phyloP scores from a whole-genome alignment of 1,284 basidiomycete genomes.

The Sutorius eximius region DNA sequence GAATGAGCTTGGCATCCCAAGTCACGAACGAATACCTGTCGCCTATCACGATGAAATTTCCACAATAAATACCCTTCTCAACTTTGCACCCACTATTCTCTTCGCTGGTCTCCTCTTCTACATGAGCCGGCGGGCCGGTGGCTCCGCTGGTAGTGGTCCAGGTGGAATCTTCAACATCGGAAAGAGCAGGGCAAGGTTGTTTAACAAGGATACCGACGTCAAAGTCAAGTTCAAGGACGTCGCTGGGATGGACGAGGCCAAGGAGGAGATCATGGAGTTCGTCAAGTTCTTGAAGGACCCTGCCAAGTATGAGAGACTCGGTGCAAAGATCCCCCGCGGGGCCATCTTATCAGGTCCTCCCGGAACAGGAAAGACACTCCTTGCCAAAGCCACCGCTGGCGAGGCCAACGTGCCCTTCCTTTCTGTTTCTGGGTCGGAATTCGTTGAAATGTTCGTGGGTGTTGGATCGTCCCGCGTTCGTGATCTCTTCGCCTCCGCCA shows the following conservation, averaged over 20 bases:
- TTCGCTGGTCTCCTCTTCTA: slow-evolving; percentile 90
- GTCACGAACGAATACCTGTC: slow-evolving; percentile 92
- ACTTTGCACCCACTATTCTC: slow-evolving; percentile 93
- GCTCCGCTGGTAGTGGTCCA: slow-evolving; percentile 58
- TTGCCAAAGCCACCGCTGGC: slow-evolving; percentile 98
- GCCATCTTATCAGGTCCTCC: slow-evolving; percentile 98
- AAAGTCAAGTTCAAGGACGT: slow-evolving; percentile 94
- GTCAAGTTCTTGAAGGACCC: slow-evolving; percentile 99
- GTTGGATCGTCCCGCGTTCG: slow-evolving; percentile 97
- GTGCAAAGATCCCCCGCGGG: slow-evolving; percentile 98
- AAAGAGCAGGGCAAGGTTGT: slow-evolving; percentile 92
- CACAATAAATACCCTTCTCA: slow-evolving; percentile 78
- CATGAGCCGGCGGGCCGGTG: slow-evolving; percentile 80
- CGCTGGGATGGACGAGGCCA: slow-evolving; percentile 99
- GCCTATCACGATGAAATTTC: slow-evolving; percentile 96
- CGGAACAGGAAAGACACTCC: slow-evolving; percentile 96
- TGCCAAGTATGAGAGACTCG: slow-evolving; percentile 90
- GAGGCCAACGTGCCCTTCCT: slow-evolving; percentile 98
- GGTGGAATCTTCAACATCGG: slow-evolving; percentile 98
- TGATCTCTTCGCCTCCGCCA: slow-evolving; percentile 95
- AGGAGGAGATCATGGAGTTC: slow-evolving; percentile 99
- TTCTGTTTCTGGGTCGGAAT: slow-evolving; percentile 97
- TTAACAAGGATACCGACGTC: slow-evolving; percentile 97
- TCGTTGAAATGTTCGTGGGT: slow-evolving; percentile 99
- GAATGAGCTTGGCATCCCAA: slow-evolving; percentile 87